Evolutionary conservation across 2,329 filamentous ascomycete genomes (phyloP), one percentile per base, ranked within the genome.

Genomic region (Aureobasidium sp.): DNA sequence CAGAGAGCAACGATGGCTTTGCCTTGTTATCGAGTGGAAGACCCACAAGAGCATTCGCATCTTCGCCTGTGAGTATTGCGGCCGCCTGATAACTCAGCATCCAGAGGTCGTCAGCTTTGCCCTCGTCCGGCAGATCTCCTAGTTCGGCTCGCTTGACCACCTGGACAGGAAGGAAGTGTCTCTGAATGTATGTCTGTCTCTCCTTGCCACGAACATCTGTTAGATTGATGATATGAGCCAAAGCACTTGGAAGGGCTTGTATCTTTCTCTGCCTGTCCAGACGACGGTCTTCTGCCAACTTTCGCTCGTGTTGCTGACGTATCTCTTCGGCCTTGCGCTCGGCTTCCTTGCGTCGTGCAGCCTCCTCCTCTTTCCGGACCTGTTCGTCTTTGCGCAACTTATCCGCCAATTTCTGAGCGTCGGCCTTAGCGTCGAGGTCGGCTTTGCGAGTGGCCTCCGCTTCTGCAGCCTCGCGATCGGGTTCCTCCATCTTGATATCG

Each of bases 321-420:
- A 66, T 67, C 60, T 69, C 67, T 61, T 70, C 66, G n/a, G 65
- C 67, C 53, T 63, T 62, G 12, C 63, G 45, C 45, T 60, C 60
- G 15, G 59, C 63, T 39, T 66, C 66, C 44, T 66, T 67, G 54
- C 65, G 63, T 22, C 64, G 64, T n/a, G 49, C 54, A n/a, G 40
- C 62, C 50, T 61, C 63, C 24, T 66, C 65, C 24, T 66, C 61
- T 58, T 64, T 62, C 17, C 59, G 47, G 5, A 56, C 64, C 42
- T 69, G 66, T 64, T 70, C 69, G 5, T 66, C 69, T 56, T 65
- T 64, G 17, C 69, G 65, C 45, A 65, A 61, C 57, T 67, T 66
- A 49, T 72, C 70, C 9, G 63, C 67, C 59, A 66, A 61, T 29
- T 61, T 60, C n/a, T 66, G 59, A 31, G 67, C 64, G 45, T 67